Evolutionary conservation across 768 basidiomycete genomes (phyloP).

Genomic region (Suillus lakei): DNA sequence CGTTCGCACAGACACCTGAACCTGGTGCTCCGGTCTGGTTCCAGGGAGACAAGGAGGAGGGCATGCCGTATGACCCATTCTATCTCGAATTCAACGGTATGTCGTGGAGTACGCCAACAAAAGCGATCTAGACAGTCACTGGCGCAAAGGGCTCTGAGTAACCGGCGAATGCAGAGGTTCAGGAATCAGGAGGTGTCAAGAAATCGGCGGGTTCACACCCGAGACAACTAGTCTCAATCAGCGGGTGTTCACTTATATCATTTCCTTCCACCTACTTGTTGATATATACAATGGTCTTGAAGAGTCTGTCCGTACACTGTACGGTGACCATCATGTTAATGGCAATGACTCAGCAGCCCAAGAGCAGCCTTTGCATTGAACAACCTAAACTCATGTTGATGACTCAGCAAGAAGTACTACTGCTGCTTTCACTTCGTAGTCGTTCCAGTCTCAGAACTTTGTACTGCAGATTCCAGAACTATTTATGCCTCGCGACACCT

Average conservation of each 20-base stretch:
- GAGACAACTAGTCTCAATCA: neutral
- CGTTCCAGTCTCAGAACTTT: neutral
- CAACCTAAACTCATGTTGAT: too few species aligned
- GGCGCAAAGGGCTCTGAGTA: neutral
- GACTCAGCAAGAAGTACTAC: conserved; percentile 3
- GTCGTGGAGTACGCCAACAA: neutral
- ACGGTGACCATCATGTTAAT: neutral
- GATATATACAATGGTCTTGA: neutral
- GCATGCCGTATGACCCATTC: conserved; percentile 27
- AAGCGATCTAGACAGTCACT: neutral
- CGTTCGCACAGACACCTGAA: conserved; percentile 2
- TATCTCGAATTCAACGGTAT: conserved; percentile 18
- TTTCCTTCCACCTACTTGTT: neutral
- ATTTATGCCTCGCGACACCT: conserved; percentile 6
- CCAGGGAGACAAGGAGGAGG: neutral
- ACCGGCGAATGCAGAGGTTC: neutral
- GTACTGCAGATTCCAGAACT: neutral
- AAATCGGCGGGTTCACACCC: neutral
- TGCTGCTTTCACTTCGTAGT: neutral
- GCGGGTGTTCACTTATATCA: neutral
- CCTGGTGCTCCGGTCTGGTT: neutral
- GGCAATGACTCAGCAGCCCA: conserved; percentile 8
- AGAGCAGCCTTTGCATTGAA: too few species aligned
- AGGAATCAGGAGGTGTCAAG: neutral
- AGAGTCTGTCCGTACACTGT: neutral